Conservation (phyloP, 257 asterid species). For the Schizonepeta tenuifolia region DNA sequence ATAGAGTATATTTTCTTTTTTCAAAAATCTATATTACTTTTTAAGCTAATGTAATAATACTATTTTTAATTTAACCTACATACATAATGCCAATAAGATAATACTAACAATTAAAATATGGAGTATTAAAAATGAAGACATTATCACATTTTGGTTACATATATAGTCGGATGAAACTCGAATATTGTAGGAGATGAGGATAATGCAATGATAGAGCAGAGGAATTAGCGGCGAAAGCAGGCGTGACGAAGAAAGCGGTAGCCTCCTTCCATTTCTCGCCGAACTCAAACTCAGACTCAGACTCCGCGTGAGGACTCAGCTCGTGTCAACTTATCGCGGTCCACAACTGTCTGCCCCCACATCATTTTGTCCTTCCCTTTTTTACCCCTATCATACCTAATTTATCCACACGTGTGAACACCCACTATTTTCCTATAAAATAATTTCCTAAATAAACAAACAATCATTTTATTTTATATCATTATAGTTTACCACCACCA, state of each 20-base stretch:
- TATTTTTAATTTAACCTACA: too few relatives aligned
- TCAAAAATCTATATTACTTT: too few relatives aligned
- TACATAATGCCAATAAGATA: too few relatives aligned
- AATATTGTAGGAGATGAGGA: too few relatives aligned
- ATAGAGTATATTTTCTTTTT: too few relatives aligned
- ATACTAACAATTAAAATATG: too few relatives aligned
- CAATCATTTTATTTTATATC: not conserved
- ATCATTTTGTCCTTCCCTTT: not conserved
- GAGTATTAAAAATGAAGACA: too few relatives aligned
- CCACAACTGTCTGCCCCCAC: not conserved
- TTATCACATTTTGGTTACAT: too few relatives aligned
- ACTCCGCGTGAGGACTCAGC: not conserved
- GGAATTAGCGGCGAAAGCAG: slow-evolving; percentile 5
- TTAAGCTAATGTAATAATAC: too few relatives aligned
- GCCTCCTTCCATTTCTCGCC: slow-evolving; percentile 22
- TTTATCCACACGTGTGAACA: not conserved
- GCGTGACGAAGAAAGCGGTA: slow-evolving; percentile 29
- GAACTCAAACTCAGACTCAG: not conserved
- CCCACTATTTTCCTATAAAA: not conserved
- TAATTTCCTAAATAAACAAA: not conserved
- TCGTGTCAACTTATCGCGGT: not conserved
- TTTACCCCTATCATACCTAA: not conserved
- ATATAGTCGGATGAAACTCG: not conserved
- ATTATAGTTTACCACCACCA: not conserved
- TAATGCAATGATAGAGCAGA: not conserved